Evolutionary conservation across 1,284 basidiomycete genomes (phyloP).

Genomic region (Austroboletus olivaceoglutinosus): DNA sequence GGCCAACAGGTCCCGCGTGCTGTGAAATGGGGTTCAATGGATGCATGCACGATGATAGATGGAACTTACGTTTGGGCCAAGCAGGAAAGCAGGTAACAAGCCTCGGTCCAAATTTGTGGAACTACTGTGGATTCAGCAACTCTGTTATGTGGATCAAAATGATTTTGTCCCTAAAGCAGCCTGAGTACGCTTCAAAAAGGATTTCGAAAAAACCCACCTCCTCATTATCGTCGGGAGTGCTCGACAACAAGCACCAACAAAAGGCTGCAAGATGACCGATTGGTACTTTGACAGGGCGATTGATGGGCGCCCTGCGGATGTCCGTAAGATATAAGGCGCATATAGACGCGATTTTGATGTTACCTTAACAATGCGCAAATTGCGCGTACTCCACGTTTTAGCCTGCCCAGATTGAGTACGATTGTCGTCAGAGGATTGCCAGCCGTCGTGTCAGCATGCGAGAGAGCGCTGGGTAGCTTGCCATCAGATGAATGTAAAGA

Average conservation of each 20-base stretch:
- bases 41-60: neutral
- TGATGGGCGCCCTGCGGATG: conserved; percentile 48
- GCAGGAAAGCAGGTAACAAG: conserved; percentile 49
- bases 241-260: conserved; percentile 51
- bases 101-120: conserved; percentile 53
- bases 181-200: conserved; percentile 7
- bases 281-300: conserved; percentile 72
- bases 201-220: conserved; percentile 37
- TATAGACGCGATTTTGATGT: neutral
- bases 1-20: conserved; percentile 49
- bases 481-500: conserved; percentile 7
- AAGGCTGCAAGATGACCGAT: conserved; percentile 60
- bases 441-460: conserved; percentile 8
- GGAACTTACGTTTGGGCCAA: conserved; percentile 49
- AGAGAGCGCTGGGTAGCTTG: conserved; percentile 9
- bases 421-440: conserved; percentile 43
- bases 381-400: conserved; percentile 52
- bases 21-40: conserved; percentile 29
- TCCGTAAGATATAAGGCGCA: conserved; percentile 4
- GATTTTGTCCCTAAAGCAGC: conserved; percentile 42
- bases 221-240: conserved; percentile 59
- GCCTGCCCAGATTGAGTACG: conserved; percentile 57
- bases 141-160: conserved; percentile 49
- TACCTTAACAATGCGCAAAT: conserved; percentile 57
- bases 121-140: conserved; percentile 53